Conservation (phyloP, 2,329 filamentous ascomycete species). For the Chrysoporthe puriensis region DNA sequence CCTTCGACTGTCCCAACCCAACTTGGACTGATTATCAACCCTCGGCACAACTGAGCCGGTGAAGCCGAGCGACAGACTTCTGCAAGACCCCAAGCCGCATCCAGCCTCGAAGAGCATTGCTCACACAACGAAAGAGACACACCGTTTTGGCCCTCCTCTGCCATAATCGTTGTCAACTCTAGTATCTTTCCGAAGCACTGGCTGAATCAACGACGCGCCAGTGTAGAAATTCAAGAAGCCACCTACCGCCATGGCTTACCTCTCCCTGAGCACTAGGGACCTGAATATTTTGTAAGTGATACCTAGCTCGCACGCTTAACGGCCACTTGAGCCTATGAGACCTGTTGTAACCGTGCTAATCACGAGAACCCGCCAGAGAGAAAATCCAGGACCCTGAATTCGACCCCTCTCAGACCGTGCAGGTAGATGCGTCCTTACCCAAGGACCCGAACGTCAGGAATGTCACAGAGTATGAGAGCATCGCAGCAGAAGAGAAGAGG, state of each 20-base stretch:
- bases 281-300: slow-evolving; percentile 54
- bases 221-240: background rate
- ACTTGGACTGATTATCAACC: slow-evolving; percentile 11
- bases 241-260: slow-evolving; percentile 48
- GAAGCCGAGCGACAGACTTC: background rate
- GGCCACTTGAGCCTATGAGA: background rate
- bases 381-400: slow-evolving; percentile 71
- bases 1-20: slow-evolving; percentile 4
- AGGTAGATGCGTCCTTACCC: slow-evolving; percentile 57
- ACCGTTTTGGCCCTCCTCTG: background rate
- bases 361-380: slow-evolving; percentile 36
- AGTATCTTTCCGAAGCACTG: too few species aligned
- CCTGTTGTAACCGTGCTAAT: slow-evolving; percentile 12
- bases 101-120: slow-evolving; percentile 3
- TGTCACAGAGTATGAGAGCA: slow-evolving; percentile 50
- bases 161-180: background rate
- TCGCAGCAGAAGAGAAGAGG: slow-evolving; percentile 55
- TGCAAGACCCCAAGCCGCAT: background rate
- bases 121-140: background rate
- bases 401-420: slow-evolving; percentile 56
- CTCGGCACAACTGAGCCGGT: background rate
- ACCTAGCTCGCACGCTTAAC: background rate
- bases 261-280: slow-evolving; percentile 60
- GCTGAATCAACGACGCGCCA: background rate
- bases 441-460: slow-evolving; percentile 63